Conservation (phyloP, 345 rosid species). For the Syzygium aromaticum region DNA sequence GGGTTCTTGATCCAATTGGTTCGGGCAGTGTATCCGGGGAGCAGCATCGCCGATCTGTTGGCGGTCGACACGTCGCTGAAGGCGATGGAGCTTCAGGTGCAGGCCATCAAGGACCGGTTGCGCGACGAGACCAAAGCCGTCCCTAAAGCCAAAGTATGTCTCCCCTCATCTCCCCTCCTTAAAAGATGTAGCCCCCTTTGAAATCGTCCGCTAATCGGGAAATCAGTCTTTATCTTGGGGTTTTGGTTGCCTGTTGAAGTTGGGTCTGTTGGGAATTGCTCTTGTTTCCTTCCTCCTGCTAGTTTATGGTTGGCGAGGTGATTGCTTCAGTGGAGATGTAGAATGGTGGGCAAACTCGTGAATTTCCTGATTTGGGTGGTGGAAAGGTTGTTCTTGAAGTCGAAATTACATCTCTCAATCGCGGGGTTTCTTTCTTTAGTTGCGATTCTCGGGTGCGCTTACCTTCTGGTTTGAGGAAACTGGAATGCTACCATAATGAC, state of each 20-base stretch:
- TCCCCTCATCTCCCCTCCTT: background rate
- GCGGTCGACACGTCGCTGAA: conserved; percentile 62
- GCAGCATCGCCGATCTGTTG: conserved; percentile 53
- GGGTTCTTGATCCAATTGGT: background rate
- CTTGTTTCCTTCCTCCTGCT: too few relatives aligned
- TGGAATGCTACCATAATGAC: background rate
- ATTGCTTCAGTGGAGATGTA: background rate
- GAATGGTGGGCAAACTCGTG: background rate
- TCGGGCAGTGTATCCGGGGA: conserved; percentile 75
- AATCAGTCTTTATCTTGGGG: background rate
- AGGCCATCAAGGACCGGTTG: conserved; percentile 63
- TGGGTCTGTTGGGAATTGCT: background rate
- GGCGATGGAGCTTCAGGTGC: conserved; percentile 79
- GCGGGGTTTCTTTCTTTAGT: background rate
- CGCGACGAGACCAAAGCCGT: conserved; percentile 72
- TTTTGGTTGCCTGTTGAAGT: background rate
- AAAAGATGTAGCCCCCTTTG: background rate
- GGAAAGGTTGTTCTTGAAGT: background rate
- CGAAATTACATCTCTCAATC: background rate
- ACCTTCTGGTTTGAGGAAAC: background rate
- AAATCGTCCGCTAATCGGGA: background rate
- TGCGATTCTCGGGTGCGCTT: background rate
- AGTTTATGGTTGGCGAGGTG: background rate
- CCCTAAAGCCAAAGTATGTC: conserved; percentile 70
- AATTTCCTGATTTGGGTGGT: background rate